These are phyloP conservation scores for Penicillium canescens DNA, from an alignment of 495 filamentous ascomycete species.

Conservation along the genomic window DNA sequence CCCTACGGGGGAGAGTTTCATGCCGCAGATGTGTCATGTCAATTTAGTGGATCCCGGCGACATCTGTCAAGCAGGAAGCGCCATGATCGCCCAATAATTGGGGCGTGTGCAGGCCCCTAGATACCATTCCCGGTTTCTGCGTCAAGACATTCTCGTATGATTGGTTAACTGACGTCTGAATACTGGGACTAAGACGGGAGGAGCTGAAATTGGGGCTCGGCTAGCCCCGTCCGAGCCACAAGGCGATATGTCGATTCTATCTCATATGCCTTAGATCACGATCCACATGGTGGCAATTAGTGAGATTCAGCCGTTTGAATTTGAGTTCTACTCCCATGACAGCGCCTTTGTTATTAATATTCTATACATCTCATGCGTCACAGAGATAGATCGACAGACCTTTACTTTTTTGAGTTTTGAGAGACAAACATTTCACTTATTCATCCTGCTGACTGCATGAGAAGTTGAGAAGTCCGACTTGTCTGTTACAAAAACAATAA, in stretches of 20 bases:
- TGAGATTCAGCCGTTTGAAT: not conserved
- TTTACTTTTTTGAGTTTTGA: not conserved
- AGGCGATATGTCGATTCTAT: not conserved
- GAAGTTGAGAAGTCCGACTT: no score
- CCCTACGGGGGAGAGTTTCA: not conserved
- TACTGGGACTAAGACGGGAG: not conserved
- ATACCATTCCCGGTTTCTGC: not conserved
- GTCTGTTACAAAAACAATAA: no score
- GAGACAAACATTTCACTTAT: not conserved
- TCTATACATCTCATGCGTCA: conserved; percentile 1
- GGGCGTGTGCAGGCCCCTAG: not conserved
- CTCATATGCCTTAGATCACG: not conserved
- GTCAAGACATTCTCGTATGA: not conserved
- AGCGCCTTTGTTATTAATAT: not conserved
- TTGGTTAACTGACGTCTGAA: not conserved
- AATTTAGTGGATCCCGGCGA: not conserved
- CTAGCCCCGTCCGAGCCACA: not conserved
- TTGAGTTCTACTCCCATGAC: not conserved
- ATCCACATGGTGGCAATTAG: not conserved
- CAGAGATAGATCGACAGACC: not conserved
- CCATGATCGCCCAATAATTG: conserved; percentile 11
- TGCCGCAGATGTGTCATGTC: not conserved
- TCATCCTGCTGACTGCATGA: no score
- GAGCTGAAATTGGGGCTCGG: not conserved
- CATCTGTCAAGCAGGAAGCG: not conserved